Base-by-base conservation (phyloP, 1,139 yeast species). In the Hyphopichia fennica region DNA sequence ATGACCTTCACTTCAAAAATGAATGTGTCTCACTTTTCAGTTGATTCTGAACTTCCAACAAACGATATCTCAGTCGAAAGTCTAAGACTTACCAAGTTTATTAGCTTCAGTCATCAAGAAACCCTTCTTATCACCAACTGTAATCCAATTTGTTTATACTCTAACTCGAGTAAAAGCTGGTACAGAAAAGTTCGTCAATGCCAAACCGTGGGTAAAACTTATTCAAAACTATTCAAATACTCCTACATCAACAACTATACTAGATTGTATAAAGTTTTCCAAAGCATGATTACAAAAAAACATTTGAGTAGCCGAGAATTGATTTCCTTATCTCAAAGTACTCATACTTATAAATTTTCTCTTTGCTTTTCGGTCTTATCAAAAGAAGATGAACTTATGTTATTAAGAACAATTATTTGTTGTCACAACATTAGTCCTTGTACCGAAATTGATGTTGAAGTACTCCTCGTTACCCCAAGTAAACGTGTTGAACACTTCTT, bases 61-160 rank as follows among this genome's bases (percentile, higher is more conserved):
- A 7, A 20, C 13, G 6, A 16, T 4, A 18, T 31, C 11, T 14
- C 37, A 6, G 37, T 35, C 9, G 31, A 18, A 15, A 35, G 19
- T 3, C 25, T 35, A 13, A 23, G 37, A 14, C 14, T 35, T 11
- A 23, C 30, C 7, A 25, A 16, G 10, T 23, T 35, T n/a, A 15
- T 15, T 6, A 35, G 30, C 11, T 16, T 20, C 15, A 8, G 25
- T 8, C 8, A 23, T 17, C 28, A 30, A 22, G 35, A 31, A 13
- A n/a, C 20, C 7, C 19, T 30, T 14, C 20, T 37, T 8, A 20
- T 30, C 17, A 30, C 42, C 13, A 29, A 33, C 32, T 23, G 41
- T 30, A n/a, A 37, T 16, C 33, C 47, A 39, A 16, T 30, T 31
- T 14, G 31, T 19, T 7, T 35, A 22, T 28, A 39, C 33, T 32